phyloP scores from a whole-genome alignment of 768 basidiomycete genomes.

The Tricholoma flavovirens region DNA sequence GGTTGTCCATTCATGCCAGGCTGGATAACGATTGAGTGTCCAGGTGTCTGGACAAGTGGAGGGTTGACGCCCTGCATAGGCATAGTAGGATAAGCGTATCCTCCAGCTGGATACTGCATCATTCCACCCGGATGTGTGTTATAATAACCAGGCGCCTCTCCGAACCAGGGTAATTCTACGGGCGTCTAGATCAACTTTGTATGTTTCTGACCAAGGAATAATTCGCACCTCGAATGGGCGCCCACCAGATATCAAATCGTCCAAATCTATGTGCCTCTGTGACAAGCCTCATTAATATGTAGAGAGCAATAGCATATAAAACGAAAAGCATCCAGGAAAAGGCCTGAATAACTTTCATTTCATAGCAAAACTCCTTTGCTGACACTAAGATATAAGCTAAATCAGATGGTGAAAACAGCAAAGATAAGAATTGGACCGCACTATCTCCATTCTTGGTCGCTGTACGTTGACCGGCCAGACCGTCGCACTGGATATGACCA shows the following conservation, averaged over 20 bases:
- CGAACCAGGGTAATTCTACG: constrained; percentile 71
- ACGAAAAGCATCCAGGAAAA: constrained; percentile 74
- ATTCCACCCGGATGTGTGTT: constrained; percentile 29
- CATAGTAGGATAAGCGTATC: constrained; percentile 25
- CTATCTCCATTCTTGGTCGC: constrained; percentile 51
- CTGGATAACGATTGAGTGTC: constrained; percentile 64
- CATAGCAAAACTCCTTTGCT: constrained; percentile 56
- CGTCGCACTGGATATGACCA: constrained; percentile 56
- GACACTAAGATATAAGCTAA: constrained; percentile 37
- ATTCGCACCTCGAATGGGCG: constrained; percentile 46
- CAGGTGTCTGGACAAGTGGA: constrained; percentile 29
- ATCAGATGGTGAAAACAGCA: constrained; percentile 1
- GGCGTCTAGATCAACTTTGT: neutral
- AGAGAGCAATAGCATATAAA: constrained; percentile 39
- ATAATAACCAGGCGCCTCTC: constrained; percentile 62
- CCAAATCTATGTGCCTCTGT: constrained; percentile 50
- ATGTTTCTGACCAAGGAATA: neutral
- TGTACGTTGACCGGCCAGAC: constrained; percentile 33
- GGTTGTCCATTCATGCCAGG: constrained; percentile 56
- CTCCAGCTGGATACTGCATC: constrained; percentile 21
- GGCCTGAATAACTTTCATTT: constrained; percentile 75
- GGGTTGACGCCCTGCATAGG: constrained; percentile 34
- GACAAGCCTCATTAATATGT: constrained; percentile 53
- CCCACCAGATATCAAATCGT: constrained; percentile 48
- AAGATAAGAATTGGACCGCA: constrained; percentile 26